Base-by-base conservation (phyloP, 164 flowering plant genomes). In the Amborella trichopoda region DNA sequence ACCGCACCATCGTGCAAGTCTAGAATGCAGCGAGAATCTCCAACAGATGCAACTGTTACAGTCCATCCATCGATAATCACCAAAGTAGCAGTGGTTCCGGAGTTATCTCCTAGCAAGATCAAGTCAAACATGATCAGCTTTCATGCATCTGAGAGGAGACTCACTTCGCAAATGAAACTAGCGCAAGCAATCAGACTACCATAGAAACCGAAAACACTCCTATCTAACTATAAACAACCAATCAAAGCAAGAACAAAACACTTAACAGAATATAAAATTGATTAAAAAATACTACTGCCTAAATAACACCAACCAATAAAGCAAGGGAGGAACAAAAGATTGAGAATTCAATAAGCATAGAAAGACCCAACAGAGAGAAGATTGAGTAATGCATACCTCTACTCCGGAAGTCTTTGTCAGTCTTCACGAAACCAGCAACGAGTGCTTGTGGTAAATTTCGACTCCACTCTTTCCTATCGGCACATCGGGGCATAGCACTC, bases 371-470 rank as follows among this genome's bases (percentile, higher is more conserved):
- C 23, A 13, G 8, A 33, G 47, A 34, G 28, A n/a, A 24, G n/a
- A 10, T 10, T 24, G 38, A 18, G 5, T 27, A 23, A 14, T 5
- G 6, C 58, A 26, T 58, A 53, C 99, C 96, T 84, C 70, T 83
- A 59, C 78, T 77, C 68, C 87, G 99, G 66, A 91, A 91, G 61
- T 91, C 95, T 32, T 80, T 87, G 61, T 91, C 96, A 32, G 99
- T 84, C 65, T 82, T 91, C 57, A 91, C 99, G 71, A 91, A 91
- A 33, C 90, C 96, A 4, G 88, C 95, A 40, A 91, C 99, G 32
- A 87, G 55, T 5, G 99, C 99, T 46, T 78, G 75, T 34, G 96
- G 99, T 53, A 91, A 86, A 22, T 81, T 84, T 69, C 82, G 90
- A 65, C 87, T 93, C 99, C 96, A 91, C 63, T 80, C 90, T 41